Percentiles rank a stretch among this genome's conserved stretches.
phyloP scores from a whole-genome alignment of 2,329 filamentous ascomycete species.

The Fusarium sp. region DNA sequence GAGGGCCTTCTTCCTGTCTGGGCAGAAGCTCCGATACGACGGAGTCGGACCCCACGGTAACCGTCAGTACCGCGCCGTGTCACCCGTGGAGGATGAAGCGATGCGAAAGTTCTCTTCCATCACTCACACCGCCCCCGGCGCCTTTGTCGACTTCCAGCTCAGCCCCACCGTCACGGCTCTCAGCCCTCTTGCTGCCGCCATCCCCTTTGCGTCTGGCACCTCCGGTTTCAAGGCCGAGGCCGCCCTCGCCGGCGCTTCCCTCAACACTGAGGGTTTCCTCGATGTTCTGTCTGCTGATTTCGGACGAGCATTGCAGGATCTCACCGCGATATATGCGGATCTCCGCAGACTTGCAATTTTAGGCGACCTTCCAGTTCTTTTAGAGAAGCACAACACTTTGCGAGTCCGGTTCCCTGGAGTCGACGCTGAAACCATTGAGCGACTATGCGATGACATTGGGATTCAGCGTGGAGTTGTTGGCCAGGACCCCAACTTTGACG shows the following conservation, averaged over 20 bases:
- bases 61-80: conserved; percentile 83
- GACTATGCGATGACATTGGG: conserved; percentile 87
- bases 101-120: conserved; percentile 73
- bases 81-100: conserved; percentile 78
- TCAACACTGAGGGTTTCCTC: conserved; percentile 87
- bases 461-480: conserved; percentile 81
- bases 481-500: conserved; percentile 81
- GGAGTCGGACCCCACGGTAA: conserved; percentile 80
- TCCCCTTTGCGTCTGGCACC: conserved; percentile 59
- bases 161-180: conserved; percentile 92
- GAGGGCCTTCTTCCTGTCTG: conserved; percentile 91
- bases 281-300: conserved; percentile 91
- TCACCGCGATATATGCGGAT: conserved; percentile 83
- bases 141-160: conserved; percentile 88
- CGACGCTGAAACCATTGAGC: conserved; percentile 83
- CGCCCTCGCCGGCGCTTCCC: conserved; percentile 64
- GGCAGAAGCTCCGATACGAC: conserved; percentile 88
- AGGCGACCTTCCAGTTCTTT: conserved; percentile 84
- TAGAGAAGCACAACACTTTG: conserved; percentile 75
- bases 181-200: conserved; percentile 72
- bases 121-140: conserved; percentile 72
- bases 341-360: conserved; percentile 80
- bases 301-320: conserved; percentile 84
- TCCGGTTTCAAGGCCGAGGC: conserved; percentile 58
- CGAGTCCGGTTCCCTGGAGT: conserved; percentile 92